Percentiles rank a stretch among this genome's conserved stretches.
phyloP scores from a whole-genome alignment of 306 rosid genomes.

The Fragaria ananassa region DNA sequence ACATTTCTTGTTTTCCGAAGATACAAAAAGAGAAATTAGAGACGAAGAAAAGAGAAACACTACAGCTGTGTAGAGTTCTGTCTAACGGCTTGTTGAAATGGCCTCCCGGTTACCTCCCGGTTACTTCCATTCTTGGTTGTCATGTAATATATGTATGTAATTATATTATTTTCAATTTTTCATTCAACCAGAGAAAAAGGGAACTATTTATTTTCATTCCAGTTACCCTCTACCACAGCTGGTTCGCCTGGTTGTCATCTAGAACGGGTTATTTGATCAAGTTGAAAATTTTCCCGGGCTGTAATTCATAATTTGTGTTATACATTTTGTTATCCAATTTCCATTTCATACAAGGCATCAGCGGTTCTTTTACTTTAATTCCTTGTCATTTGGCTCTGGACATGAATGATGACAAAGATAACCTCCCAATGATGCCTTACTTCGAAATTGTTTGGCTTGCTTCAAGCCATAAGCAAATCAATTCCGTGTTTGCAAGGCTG shows the following conservation, averaged over 20 bases:
- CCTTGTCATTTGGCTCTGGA: not conserved
- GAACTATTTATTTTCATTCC: not conserved
- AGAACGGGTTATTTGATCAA: not conserved
- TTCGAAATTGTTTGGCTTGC: too few species aligned
- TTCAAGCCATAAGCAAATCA: not conserved
- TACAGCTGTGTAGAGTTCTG: not conserved
- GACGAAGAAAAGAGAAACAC: not conserved
- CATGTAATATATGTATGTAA: slow-evolving; percentile 2
- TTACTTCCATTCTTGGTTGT: slow-evolving; percentile 2
- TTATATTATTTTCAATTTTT: slow-evolving; percentile 5
- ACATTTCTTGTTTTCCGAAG: not conserved
- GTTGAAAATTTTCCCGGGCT: not conserved
- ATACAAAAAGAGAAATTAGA: not conserved
- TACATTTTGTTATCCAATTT: not conserved
- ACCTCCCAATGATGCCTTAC: too few species aligned
- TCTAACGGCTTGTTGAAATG: slow-evolving; percentile 1
- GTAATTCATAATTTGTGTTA: not conserved
- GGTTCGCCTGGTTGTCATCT: slow-evolving; percentile 3
- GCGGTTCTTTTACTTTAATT: not conserved
- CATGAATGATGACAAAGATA: not conserved
- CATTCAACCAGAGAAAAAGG: slow-evolving; percentile 9
- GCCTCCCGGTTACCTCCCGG: not conserved
- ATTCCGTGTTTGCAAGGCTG: not conserved
- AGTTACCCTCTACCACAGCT: not conserved
- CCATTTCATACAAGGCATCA: not conserved